Evolutionary conservation across 768 basidiomycete species (phyloP), one percentile per base, ranked within the genome.

Genomic region (Harrya chromipes): DNA sequence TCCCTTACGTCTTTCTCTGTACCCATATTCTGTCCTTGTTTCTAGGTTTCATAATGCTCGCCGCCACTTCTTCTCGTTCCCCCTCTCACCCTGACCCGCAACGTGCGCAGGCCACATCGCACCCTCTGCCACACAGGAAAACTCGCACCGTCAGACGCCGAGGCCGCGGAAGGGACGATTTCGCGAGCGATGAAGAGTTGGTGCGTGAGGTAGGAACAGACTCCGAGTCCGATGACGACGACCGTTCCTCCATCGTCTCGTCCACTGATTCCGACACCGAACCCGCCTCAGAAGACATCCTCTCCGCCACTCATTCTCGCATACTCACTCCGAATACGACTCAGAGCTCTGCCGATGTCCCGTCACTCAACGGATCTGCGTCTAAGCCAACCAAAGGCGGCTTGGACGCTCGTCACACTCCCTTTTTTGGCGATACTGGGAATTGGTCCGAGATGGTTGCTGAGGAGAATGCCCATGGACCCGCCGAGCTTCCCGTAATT

Each of bases 371-470:
- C 44, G 57, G 50, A 42, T 54, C 51, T 47, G 59, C 50, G 0
- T 59, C 60, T 20, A 70, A 68, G 43, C 51, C 59, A 6, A 57
- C 60, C 9, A 56, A 63, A 19, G 54, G 42, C 20, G 46, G 62
- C 5, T 33, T 16, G 33, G 71, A 70, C 53, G 72, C 66, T 27
- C 66, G 54, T 12, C 54, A 65, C 43, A 63, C 74, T 23, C 72
- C 80, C 14, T 83, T 87, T 65, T 84, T 85, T 55, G 69, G 77
- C 6, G 64, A 76, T 26, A 42, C 72, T 21, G 76, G 78, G 14
- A 78, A 80, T 58, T 91, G 90, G 90, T 86, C 87, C 10, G 87
- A 91, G 62, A 87, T 90, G 82, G 87, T 90, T n/a, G 76, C 84
- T 16, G 84, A 84, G 51, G 85, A 87, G 68, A 77, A 69, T 38